Evolutionary conservation across 345 rosid genomes (phyloP).

Genomic region (Chamaenerion angustifolium): DNA sequence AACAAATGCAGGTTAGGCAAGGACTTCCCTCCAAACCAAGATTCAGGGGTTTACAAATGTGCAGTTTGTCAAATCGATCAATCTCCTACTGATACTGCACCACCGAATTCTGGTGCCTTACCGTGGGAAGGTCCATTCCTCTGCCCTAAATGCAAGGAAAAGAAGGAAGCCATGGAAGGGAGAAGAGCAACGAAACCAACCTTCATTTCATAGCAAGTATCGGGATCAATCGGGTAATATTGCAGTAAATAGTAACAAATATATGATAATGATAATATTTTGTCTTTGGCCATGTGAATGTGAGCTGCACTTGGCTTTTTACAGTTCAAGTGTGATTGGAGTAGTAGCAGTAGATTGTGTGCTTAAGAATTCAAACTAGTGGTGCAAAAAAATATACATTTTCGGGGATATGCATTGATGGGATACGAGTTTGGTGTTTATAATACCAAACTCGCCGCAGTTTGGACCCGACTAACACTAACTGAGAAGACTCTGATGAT

Average conservation of each 20-base stretch:
- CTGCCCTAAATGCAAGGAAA: constrained; percentile 63
- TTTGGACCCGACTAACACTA: constrained; percentile 21
- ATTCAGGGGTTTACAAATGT: constrained; percentile 59
- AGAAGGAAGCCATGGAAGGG: constrained; percentile 99
- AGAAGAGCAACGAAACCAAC: constrained; percentile 54
- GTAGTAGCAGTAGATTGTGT: constrained; percentile 11
- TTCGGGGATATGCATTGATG: constrained; percentile 4
- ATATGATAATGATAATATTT: constrained; percentile 22
- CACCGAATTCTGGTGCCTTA: constrained; percentile 41
- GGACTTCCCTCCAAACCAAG: constrained; percentile 35
- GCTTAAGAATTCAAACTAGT: constrained; percentile 24
- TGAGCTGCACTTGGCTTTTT: no score
- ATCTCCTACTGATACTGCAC: constrained; percentile 42
- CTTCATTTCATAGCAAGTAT: constrained; percentile 12
- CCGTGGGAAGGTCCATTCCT: constrained; percentile 95
- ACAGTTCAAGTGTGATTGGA: constrained; percentile 16
- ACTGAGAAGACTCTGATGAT: constrained; percentile 19
- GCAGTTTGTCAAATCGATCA: constrained; percentile 95
- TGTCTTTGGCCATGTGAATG: no score
- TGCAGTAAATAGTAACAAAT: constrained; percentile 22
- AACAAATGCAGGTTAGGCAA: constrained; percentile 64
- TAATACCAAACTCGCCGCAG: constrained; percentile 8
- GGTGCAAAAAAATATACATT: constrained; percentile 14
- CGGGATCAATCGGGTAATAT: constrained; percentile 16
- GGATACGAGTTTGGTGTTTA: constrained; percentile 17